These are phyloP conservation scores for Didymella arachidicola DNA, from an alignment of 2,329 filamentous ascomycete genomes.

Conservation along the genomic window DNA sequence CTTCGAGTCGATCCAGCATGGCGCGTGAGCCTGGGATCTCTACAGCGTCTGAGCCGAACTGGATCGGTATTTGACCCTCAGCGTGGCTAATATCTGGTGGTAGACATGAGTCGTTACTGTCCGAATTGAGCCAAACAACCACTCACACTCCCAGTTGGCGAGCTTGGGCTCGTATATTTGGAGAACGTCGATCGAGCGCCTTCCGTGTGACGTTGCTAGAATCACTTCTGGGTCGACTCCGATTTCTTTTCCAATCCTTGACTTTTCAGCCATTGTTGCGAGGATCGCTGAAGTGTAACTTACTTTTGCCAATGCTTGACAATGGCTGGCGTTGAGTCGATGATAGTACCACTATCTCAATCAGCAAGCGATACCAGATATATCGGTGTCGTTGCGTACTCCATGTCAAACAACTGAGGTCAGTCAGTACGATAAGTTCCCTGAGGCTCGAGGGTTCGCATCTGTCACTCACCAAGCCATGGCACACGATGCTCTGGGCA, in stretches of 20 bases:
- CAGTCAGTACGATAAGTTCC: constrained; percentile 3
- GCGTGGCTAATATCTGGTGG: constrained; percentile 75
- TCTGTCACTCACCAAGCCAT: constrained; percentile 51
- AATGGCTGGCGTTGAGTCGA: constrained; percentile 80
- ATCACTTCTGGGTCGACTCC: constrained; percentile 85
- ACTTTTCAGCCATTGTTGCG: constrained; percentile 18
- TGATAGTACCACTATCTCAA: constrained; percentile 71
- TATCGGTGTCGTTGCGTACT: constrained; percentile 25
- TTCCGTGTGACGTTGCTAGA: constrained; percentile 87
- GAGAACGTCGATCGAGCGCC: constrained; percentile 86
- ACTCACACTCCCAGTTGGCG: constrained; percentile 90
- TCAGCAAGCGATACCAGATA: constrained; percentile 14
- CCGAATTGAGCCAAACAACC: neutral
- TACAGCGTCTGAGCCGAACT: constrained; percentile 78
- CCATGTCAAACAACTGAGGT: constrained; percentile 48
- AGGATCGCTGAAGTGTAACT: constrained; percentile 34
- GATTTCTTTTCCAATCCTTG: constrained; percentile 80
- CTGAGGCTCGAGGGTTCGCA: too few relatives aligned
- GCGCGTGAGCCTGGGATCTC: constrained; percentile 85
- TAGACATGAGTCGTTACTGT: constrained; percentile 15
- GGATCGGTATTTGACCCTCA: constrained; percentile 78
- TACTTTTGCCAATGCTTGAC: constrained; percentile 79
- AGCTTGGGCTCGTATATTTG: constrained; percentile 80
- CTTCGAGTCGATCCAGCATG: constrained; percentile 72
- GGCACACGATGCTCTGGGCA: constrained; percentile 50